Percentiles rank a stretch among this genome's conserved stretches.
These are phyloP conservation scores for Cylindrotheca fusiformis DNA, from an alignment of 108 stramenopile species.

Conservation along the genomic window DNA sequence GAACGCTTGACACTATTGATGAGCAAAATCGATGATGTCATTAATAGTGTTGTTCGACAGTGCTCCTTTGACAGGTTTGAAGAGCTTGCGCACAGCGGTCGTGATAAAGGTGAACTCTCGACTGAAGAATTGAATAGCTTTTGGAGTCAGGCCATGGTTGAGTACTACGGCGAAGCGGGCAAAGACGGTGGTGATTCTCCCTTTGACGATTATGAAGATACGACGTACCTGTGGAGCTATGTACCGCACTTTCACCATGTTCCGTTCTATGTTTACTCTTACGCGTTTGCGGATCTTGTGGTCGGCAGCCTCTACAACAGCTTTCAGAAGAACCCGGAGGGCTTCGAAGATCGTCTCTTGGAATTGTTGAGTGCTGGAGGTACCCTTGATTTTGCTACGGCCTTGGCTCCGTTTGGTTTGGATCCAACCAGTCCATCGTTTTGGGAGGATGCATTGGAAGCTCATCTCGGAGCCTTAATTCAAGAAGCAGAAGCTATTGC, in stretches of 20 bases:
- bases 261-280: slow-evolving; percentile 46
- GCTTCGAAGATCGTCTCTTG: slow-evolving; percentile 44
- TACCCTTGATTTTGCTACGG: slow-evolving; percentile 38
- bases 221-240: slow-evolving; percentile 36
- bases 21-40: slow-evolving; percentile 44
- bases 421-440: slow-evolving; percentile 43
- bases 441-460: slow-evolving; percentile 43
- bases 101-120: slow-evolving; percentile 42
- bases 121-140: slow-evolving; percentile 35
- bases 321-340: slow-evolving; percentile 36
- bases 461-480: slow-evolving; percentile 43
- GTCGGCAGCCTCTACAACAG: slow-evolving; percentile 45
- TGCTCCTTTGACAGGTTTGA: slow-evolving; percentile 51
- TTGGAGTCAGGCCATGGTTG: slow-evolving; percentile 40
- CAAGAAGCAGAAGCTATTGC: slow-evolving; percentile 44
- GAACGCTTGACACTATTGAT: slow-evolving; percentile 41
- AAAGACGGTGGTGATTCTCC: slow-evolving; percentile 39
- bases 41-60: slow-evolving; percentile 46
- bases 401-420: slow-evolving; percentile 42
- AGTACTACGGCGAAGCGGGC: slow-evolving; percentile 40
- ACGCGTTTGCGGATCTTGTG: slow-evolving; percentile 46
- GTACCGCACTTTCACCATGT: slow-evolving; percentile 51
- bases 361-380: slow-evolving; percentile 39
- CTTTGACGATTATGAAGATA: slow-evolving; percentile 41
- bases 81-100: slow-evolving; percentile 37